Percentiles rank a stretch among this genome's conserved stretches.
These are phyloP conservation scores for Microbotryum lychnidis-dioicae DNA, from an alignment of 1,284 basidiomycete species.

Conservation along the genomic window DNA sequence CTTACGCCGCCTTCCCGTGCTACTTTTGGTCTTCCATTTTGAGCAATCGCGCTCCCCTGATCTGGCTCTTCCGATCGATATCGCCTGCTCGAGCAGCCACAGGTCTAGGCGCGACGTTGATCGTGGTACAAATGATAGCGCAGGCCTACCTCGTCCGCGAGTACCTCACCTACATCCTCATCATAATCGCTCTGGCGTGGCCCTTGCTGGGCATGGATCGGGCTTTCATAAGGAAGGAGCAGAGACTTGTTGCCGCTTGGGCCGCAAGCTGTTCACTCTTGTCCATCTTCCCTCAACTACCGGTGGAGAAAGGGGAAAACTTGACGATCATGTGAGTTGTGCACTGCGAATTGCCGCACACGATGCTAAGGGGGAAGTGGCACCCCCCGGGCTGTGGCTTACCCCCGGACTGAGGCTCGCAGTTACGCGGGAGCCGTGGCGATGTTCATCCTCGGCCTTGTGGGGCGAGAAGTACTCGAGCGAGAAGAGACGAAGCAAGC, in stretches of 20 bases:
- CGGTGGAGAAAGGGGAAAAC: conserved; percentile 66
- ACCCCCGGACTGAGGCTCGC: too few relatives aligned
- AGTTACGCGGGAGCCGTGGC: too few relatives aligned
- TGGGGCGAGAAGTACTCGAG: too few relatives aligned
- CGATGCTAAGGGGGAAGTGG: neutral
- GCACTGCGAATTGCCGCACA: neutral
- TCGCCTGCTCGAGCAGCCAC: neutral
- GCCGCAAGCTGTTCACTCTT: conserved; percentile 49
- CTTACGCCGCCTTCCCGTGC: conserved; percentile 65
- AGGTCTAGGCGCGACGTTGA: neutral
- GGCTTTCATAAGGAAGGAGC: conserved; percentile 37
- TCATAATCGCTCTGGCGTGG: conserved; percentile 60
- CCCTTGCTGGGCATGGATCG: conserved; percentile 50
- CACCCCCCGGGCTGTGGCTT: neutral
- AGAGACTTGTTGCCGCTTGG: conserved; percentile 48
- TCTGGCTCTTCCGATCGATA: neutral
- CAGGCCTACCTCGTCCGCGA: conserved; percentile 52
- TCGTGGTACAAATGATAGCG: conserved; percentile 54
- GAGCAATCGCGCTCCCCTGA: conserved; percentile 11
- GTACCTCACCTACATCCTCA: conserved; percentile 64
- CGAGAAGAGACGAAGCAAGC: too few relatives aligned
- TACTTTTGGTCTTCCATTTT: conserved; percentile 52
- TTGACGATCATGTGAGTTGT: conserved; percentile 52
- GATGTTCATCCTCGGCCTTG: too few relatives aligned
- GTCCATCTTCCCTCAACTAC: conserved; percentile 61